These are phyloP conservation scores for Spathaspora boniae DNA, from an alignment of 805 yeast species.

Conservation along the genomic window DNA sequence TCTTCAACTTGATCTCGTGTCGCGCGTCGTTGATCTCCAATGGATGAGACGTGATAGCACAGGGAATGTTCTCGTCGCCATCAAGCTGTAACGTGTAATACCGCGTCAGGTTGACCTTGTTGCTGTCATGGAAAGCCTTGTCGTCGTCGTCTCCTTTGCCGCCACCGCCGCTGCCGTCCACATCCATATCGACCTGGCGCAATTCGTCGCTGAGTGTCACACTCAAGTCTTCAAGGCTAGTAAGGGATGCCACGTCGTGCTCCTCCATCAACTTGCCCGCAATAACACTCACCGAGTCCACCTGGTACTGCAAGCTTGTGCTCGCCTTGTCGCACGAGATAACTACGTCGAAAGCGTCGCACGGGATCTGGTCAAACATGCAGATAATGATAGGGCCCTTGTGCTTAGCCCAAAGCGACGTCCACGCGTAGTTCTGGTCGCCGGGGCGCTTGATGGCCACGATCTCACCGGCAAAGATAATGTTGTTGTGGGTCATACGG, in stretches of 20 bases:
- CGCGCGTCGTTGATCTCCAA: conserved; percentile 44
- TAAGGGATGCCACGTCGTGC: conserved; percentile 13
- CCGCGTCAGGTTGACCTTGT: conserved; percentile 50
- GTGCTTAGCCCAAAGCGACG: conserved; percentile 86
- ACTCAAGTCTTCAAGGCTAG: conserved; percentile 21
- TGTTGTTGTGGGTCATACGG: no score
- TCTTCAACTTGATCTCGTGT: conserved; percentile 51
- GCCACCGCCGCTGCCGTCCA: conserved; percentile 7
- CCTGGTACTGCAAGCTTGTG: no score
- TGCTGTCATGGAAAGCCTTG: conserved; percentile 23
- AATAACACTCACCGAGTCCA: conserved; percentile 26
- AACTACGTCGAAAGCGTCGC: conserved; percentile 56
- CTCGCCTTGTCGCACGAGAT: conserved; percentile 24
- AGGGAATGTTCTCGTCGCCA: conserved; percentile 55
- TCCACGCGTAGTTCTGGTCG: conserved; percentile 64
- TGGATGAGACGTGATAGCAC: conserved; percentile 67
- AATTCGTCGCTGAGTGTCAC: conserved; percentile 24
- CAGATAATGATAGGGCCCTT: conserved; percentile 69
- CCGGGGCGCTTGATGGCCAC: conserved; percentile 74
- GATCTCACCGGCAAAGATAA: conserved; percentile 78
- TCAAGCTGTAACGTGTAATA: conserved; percentile 55
- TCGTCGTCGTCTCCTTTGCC: conserved; percentile 14
- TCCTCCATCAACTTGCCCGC: conserved; percentile 33
- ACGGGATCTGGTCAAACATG: conserved; percentile 80
- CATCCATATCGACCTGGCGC: conserved; percentile 2